Conservation (phyloP, 2,329 filamentous ascomycete genomes). For the Aspergillus fijiensis region DNA sequence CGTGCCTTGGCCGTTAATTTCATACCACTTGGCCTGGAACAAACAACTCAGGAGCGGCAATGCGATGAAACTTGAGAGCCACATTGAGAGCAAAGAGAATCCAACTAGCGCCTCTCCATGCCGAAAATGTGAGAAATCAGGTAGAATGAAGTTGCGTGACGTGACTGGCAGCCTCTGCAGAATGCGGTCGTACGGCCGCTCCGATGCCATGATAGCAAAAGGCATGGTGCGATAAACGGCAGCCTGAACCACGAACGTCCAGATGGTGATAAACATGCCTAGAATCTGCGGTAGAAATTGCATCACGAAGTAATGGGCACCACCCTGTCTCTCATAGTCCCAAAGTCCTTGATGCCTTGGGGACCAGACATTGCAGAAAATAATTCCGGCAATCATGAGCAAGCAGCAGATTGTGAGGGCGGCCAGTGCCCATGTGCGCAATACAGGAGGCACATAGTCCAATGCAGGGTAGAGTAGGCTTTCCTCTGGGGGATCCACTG, state of each 20-base stretch:
- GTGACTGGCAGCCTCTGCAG: conserved; percentile 62
- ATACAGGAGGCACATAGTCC: conserved; percentile 67
- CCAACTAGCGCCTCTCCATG: conserved; percentile 68
- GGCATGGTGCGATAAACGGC: conserved; percentile 76
- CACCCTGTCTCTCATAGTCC: conserved; percentile 67
- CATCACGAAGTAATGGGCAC: conserved; percentile 78
- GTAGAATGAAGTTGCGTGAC: conserved; percentile 66
- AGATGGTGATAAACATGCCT: conserved; percentile 69
- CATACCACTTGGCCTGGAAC: conserved; percentile 67
- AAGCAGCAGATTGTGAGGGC: conserved; percentile 62
- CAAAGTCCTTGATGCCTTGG: conserved; percentile 63
- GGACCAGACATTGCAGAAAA: conserved; percentile 72
- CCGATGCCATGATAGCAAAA: conserved; percentile 72
- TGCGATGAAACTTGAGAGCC: conserved; percentile 71
- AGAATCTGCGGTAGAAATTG: conserved; percentile 79
- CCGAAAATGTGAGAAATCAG: conserved; percentile 65
- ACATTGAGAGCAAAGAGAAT: conserved; percentile 66
- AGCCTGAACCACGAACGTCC: conserved; percentile 70
- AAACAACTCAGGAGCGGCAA: conserved; percentile 77
- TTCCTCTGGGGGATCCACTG: conserved; percentile 47
- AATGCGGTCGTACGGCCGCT: conserved; percentile 59
- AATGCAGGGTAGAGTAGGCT: conserved; percentile 54
- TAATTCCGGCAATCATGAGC: conserved; percentile 69
- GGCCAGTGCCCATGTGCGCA: conserved; percentile 66
- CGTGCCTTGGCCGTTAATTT: conserved; percentile 54